A percentile compares a stretch with the other conserved stretches of the same genome.
Evolutionary conservation across 257 asterid species (phyloP).

Genomic region (Solanum arcanum): DNA sequence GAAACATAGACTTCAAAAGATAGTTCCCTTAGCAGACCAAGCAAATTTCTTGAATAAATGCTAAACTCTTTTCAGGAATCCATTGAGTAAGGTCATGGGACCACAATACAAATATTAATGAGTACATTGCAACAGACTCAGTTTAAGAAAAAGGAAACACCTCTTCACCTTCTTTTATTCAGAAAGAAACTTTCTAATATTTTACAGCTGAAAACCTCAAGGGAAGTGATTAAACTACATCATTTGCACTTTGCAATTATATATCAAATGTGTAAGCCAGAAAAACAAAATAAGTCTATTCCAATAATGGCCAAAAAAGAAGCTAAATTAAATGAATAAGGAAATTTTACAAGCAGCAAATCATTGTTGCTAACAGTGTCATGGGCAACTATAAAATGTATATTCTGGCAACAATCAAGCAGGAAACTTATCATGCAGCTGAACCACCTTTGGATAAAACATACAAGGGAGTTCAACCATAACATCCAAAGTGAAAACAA

Average conservation of each 20-base stretch:
- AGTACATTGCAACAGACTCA: not conserved
- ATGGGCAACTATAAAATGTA: not conserved
- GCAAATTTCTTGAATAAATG: not conserved
- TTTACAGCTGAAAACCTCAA: not conserved
- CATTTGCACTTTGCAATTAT: not conserved
- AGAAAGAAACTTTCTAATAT: not conserved
- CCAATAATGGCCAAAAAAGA: not conserved
- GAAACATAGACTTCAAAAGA: not conserved
- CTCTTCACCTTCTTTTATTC: not conserved
- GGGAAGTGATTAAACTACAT: not conserved
- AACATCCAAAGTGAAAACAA: not conserved
- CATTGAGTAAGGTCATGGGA: not conserved
- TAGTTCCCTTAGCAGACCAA: not conserved
- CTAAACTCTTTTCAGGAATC: not conserved
- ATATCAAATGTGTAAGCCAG: not conserved
- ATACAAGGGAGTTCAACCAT: not conserved
- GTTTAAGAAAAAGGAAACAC: not conserved
- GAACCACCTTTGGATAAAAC: not conserved
- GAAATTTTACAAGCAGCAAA: not conserved
- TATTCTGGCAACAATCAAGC: not conserved
- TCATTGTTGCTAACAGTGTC: not conserved
- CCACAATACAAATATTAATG: not conserved
- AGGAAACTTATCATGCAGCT: not conserved
- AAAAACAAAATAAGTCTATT: not conserved
- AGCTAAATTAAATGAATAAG: not conserved